Evolutionary conservation across 2,329 filamentous ascomycete species (phyloP).

Genomic region (Epichloe elymi): DNA sequence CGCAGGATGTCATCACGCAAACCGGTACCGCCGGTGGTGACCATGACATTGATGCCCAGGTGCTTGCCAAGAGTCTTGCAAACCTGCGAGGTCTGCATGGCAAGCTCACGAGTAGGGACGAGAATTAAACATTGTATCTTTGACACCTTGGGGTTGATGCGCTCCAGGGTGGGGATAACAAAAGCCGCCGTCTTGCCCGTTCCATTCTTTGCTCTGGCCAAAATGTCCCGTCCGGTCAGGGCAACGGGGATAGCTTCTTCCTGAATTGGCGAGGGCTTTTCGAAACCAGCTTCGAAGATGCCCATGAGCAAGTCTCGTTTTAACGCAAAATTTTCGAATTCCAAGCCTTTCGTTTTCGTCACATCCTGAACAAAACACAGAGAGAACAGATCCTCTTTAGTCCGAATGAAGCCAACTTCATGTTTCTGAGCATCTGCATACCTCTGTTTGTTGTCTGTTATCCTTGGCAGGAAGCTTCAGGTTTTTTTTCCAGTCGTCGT

Average conservation of each 20-base stretch:
- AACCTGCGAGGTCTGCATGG: slow-evolving; percentile 96
- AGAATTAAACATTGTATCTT: slow-evolving; percentile 96
- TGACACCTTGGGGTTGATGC: slow-evolving; percentile 89
- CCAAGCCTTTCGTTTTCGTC: slow-evolving; percentile 90
- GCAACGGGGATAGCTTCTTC: slow-evolving; percentile 98
- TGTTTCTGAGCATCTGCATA: slow-evolving; percentile 19
- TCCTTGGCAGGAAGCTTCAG: slow-evolving; percentile 64
- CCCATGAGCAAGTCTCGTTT: slow-evolving; percentile 96
- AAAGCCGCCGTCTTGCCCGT: slow-evolving; percentile 98
- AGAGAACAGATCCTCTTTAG: slow-evolving; percentile 6
- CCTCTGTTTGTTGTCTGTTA: slow-evolving; percentile 69
- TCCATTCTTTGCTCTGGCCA: slow-evolving; percentile 95
- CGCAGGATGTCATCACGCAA: slow-evolving; percentile 95
- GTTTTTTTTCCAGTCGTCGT: slow-evolving; percentile 59
- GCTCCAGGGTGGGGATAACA: slow-evolving; percentile 87
- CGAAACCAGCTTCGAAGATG: slow-evolving; percentile 97
- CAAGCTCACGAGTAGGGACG: slow-evolving; percentile 91
- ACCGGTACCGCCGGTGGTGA: slow-evolving; percentile 91
- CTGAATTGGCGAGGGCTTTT: slow-evolving; percentile 97
- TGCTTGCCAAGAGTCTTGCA: slow-evolving; percentile 98
- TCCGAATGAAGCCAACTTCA: slow-evolving; percentile 5
- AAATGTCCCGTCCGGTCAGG: slow-evolving; percentile 84
- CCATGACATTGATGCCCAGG: slow-evolving; percentile 96
- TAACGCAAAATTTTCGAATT: slow-evolving; percentile 94
- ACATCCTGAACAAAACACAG: slow-evolving; percentile 58